These are phyloP conservation scores for Rutidosis leptorrhynchoides DNA, from an alignment of 129 eudicot genomes.

Conservation along the genomic window DNA sequence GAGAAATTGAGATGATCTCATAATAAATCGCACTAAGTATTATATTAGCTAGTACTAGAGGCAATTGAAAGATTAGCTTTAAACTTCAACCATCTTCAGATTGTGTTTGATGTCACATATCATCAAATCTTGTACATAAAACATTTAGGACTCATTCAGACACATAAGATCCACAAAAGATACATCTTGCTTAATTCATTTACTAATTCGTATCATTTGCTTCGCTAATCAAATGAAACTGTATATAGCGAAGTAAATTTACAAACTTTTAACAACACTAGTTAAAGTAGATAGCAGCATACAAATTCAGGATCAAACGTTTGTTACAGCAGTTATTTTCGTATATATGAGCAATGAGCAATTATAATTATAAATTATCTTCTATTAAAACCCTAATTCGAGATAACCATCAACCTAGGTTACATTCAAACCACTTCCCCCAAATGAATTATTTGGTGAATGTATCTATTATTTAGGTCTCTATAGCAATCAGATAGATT, in stretches of 20 bases:
- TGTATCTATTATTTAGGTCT: background rate
- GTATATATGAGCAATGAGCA: too few species aligned
- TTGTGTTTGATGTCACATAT: too few species aligned
- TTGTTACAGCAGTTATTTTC: too few species aligned
- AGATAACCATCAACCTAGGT: background rate
- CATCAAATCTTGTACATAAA: too few species aligned
- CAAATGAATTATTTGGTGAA: background rate
- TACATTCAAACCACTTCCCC: background rate
- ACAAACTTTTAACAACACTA: background rate
- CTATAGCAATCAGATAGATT: background rate
- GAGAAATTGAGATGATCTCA: too few species aligned
- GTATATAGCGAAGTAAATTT: background rate
- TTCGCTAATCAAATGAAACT: background rate
- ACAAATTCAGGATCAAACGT: background rate
- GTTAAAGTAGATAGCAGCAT: background rate
- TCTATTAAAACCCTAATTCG: background rate
- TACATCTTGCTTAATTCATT: background rate
- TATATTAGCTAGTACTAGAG: too few species aligned
- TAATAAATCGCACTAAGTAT: too few species aligned
- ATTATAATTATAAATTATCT: too few species aligned
- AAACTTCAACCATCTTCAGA: too few species aligned
- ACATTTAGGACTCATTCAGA: too few species aligned
- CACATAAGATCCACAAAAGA: too few species aligned
- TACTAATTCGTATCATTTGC: background rate
- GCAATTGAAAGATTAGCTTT: too few species aligned